Percentiles rank a stretch among this genome's conserved stretches.
Conservation (phyloP, 1,139 yeast genomes). For the Debaryomycetaceae sp. region DNA sequence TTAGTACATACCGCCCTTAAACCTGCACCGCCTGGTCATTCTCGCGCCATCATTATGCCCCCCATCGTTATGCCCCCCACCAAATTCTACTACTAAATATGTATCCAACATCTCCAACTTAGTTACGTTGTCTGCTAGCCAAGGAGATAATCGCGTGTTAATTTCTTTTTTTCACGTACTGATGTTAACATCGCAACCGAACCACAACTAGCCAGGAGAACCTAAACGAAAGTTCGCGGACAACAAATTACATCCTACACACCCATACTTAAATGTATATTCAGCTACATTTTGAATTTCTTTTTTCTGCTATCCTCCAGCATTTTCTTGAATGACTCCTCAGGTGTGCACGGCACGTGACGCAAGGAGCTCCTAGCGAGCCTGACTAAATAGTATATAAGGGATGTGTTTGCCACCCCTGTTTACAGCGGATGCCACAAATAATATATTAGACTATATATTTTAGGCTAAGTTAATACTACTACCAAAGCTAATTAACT, state of each 20-base stretch:
- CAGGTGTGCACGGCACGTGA: neutral
- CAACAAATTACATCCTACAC: neutral
- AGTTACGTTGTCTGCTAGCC: neutral
- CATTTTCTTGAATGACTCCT: neutral
- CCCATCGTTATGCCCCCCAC: no score
- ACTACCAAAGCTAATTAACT: no score
- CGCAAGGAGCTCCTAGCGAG: neutral
- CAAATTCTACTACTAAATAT: no score
- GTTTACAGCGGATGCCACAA: neutral
- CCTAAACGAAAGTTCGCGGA: neutral
- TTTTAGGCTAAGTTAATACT: neutral
- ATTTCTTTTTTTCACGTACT: neutral
- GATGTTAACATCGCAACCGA: neutral
- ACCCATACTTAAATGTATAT: neutral
- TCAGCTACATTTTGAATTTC: neutral
- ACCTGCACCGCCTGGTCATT: no score
- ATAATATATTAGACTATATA: neutral
- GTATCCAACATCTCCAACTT: no score
- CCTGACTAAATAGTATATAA: slow-evolving; percentile 7
- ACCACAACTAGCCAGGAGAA: neutral
- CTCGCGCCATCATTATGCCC: no score
- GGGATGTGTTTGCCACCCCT: slow-evolving; percentile 10
- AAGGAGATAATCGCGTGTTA: neutral
- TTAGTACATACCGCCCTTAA: no score
- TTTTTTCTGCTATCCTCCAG: slow-evolving; percentile 1